Percentiles rank a stretch among this genome's conserved stretches.
Conservation (phyloP, 202 grass and related monocot genomes). For the Musa balbisiana region DNA sequence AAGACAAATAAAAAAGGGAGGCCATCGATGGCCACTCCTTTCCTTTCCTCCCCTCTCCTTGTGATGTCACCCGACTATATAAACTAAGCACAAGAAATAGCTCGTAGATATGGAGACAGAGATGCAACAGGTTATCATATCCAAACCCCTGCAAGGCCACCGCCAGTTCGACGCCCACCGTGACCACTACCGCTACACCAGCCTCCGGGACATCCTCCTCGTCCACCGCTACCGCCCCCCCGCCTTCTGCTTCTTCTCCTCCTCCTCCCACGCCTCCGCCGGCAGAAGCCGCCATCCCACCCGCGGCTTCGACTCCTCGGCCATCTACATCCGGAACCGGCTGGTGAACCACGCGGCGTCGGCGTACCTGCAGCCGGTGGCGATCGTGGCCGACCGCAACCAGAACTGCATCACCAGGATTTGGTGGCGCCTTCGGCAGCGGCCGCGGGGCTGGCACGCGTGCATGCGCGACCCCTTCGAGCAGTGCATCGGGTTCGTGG, state of each 20-base stretch:
- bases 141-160: constrained; percentile 23
- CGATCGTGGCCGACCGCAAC: constrained; percentile 28
- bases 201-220: constrained; percentile 62
- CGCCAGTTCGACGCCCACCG: neutral
- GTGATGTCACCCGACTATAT: neutral
- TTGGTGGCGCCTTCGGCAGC: constrained; percentile 30
- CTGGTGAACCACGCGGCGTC: constrained; percentile 75
- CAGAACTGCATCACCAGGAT: constrained; percentile 31
- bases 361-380: constrained; percentile 70
- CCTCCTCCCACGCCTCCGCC: neutral
- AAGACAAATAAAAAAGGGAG: neutral
- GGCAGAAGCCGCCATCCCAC: constrained; percentile 13
- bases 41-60: neutral
- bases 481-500: constrained; percentile 16
- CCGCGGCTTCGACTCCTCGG: constrained; percentile 46
- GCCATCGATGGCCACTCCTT: no score
- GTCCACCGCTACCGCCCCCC: neutral
- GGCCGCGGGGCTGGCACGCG: constrained; percentile 22
- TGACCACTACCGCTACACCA: constrained; percentile 48
- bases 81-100: neutral
- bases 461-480: constrained; percentile 30
- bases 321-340: constrained; percentile 60
- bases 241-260: neutral
- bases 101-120: constrained; percentile 24
- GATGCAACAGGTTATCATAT: constrained; percentile 22